Evolutionary conservation across 257 asterid genomes (phyloP).

Genomic region (Eucommia ulmoides): DNA sequence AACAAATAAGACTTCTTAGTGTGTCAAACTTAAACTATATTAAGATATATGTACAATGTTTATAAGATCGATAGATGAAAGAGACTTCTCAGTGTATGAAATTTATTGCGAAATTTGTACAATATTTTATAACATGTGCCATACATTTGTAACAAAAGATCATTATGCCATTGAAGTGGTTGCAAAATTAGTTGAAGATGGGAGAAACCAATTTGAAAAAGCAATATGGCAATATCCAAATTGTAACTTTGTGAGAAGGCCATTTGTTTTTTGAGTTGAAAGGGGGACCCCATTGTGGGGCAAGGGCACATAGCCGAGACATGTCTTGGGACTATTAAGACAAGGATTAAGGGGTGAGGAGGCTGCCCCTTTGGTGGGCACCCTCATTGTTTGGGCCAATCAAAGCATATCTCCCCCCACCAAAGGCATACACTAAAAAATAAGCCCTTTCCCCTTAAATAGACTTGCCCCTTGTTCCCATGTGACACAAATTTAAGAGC

Average conservation of each 20-base stretch:
- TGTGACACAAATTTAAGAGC: slow-evolving; percentile 39
- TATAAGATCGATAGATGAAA: too few species aligned
- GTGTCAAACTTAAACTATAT: too few species aligned
- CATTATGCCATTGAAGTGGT: too few species aligned
- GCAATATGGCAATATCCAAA: neutral
- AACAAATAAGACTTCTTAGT: too few species aligned
- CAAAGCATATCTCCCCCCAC: slow-evolving; percentile 34
- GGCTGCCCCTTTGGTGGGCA: slow-evolving; percentile 18
- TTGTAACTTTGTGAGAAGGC: too few species aligned
- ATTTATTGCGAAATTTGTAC: too few species aligned
- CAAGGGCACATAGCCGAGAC: slow-evolving; percentile 31
- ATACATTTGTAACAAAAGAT: too few species aligned
- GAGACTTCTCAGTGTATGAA: too few species aligned
- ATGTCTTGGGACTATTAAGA: slow-evolving; percentile 42
- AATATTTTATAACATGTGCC: too few species aligned
- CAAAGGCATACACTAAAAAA: slow-evolving; percentile 14
- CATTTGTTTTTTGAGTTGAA: slow-evolving; percentile 1
- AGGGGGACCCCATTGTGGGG: slow-evolving; percentile 32
- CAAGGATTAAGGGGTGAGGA: slow-evolving; percentile 24
- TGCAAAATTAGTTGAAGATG: neutral
- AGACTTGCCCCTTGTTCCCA: slow-evolving; percentile 35
- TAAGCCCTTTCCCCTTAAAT: too few species aligned
- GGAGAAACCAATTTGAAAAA: neutral
- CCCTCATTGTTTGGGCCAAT: slow-evolving; percentile 18
- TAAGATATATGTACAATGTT: too few species aligned